Evolutionary conservation across 352 stramenopile species (phyloP).

Genomic region (Stramenopiles sp.): DNA sequence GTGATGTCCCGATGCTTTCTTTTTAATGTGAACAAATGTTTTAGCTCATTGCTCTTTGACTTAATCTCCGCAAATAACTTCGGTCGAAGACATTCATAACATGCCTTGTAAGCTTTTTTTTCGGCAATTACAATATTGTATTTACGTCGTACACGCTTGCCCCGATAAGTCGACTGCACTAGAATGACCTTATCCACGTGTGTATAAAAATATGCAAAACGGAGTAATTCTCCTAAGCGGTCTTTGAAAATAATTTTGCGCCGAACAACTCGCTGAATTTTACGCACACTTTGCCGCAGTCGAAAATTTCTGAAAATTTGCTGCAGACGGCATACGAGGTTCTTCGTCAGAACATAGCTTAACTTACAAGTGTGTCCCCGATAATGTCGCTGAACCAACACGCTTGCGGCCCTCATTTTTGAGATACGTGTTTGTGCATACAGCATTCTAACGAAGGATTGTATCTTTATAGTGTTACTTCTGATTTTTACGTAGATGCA

Average conservation of each 20-base stretch:
- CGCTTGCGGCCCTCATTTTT: background rate
- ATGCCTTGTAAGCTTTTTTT: background rate
- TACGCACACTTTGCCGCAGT: background rate
- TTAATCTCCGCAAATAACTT: background rate
- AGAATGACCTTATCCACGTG: background rate
- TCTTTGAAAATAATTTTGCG: background rate
- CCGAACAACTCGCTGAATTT: background rate
- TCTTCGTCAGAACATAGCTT: background rate
- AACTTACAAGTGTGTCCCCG: background rate
- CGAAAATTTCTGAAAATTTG: background rate
- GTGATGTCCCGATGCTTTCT: background rate
- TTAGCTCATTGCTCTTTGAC: background rate
- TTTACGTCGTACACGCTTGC: background rate
- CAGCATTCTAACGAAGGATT: background rate
- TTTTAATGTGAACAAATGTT: background rate
- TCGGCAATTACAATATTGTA: background rate
- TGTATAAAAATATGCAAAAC: background rate
- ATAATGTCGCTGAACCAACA: background rate
- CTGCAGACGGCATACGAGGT: background rate
- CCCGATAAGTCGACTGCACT: background rate
- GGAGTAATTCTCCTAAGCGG: background rate
- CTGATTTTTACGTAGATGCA: background rate
- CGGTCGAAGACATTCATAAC: background rate
- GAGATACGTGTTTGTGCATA: background rate
- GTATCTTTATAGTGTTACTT: background rate